Percentiles rank a stretch among this genome's conserved stretches.
Conservation (phyloP, 768 basidiomycete genomes). For the Pleurotus eryngii region DNA sequence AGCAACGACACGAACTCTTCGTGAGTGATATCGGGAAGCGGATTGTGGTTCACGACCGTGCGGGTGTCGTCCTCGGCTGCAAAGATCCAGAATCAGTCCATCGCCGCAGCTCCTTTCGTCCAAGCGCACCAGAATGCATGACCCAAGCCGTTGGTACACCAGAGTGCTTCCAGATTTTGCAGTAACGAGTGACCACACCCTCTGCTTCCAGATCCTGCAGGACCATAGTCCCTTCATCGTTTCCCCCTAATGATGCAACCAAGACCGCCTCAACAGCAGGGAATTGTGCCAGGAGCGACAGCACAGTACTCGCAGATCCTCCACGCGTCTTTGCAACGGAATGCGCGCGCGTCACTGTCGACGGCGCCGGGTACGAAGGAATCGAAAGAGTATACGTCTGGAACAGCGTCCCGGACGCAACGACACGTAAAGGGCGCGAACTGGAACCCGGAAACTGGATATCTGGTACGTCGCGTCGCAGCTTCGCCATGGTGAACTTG, state of each 20-base stretch:
- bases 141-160: constrained; percentile 84
- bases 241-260: constrained; percentile 72
- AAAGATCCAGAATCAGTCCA: background rate
- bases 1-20: constrained; percentile 81
- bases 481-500: constrained; percentile 35
- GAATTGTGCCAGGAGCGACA: constrained; percentile 74
- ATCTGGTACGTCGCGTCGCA: constrained; percentile 30
- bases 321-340: constrained; percentile 66
- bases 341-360: constrained; percentile 64
- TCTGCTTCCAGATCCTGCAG: constrained; percentile 13
- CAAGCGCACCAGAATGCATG: constrained; percentile 60
- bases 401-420: constrained; percentile 80
- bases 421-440: constrained; percentile 56
- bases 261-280: constrained; percentile 61
- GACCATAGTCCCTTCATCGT: constrained; percentile 63
- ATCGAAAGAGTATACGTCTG: constrained; percentile 69
- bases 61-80: constrained; percentile 55
- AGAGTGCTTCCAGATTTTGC: constrained; percentile 65
- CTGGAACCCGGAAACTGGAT: constrained; percentile 12
- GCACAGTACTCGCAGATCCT: constrained; percentile 67
- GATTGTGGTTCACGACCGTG: constrained; percentile 84
- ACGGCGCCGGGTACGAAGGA: constrained; percentile 54
- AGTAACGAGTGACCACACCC: constrained; percentile 12
- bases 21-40: constrained; percentile 81
- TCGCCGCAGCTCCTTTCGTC: background rate